Evolutionary conservation across 2,329 filamentous ascomycete species (phyloP), one percentile per base, ranked within the genome.

Genomic region (Rhynchosporium graminicola): DNA sequence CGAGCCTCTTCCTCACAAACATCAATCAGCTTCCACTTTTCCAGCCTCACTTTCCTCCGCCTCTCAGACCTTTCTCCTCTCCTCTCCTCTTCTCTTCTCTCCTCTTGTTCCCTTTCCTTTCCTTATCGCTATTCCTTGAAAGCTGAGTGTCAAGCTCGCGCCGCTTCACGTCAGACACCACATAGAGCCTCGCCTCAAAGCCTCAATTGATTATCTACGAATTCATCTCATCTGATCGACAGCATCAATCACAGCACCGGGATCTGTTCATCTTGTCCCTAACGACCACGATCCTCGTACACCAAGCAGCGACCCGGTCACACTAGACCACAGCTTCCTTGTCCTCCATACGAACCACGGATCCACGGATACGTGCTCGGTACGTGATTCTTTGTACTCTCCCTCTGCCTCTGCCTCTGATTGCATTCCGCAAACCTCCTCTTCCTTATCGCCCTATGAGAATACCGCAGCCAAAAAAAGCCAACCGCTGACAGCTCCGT

Each of bases 401-500:
- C 57, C 43, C 45, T 5, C 43, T 31, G 59, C 43, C 45, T 5
- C 43, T 31, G 59, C 43, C 45, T 36, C 59, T 60, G n/a, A 47
- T 46, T 56, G 33, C 63, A 64, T 66, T 65, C 60, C 56, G 61
- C 63, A 52, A 48, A 45, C 57, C 43, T 43, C 57, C 43, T 43
- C 36, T 45, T 58, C 31, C 65, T 66, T 69, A 68, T 68, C 67
- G 64, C 62, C 68, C 66, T 67, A 68, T 69, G 65, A 54, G 9
- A 54, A 40, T 42, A 42, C 51, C 50, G 50, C 50, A 52, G 15
- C n/a, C 10, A 20, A 61, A 67, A 52, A 63, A 62, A 50, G 31
- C 50, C 50, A 29, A 26, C 42, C 28, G 57, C 61, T 69, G 63
- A 69, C 66, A 20, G 59, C 57, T 50, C 31, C 50, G 42, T 43